A percentile compares a stretch with the other conserved stretches of the same genome.
These are phyloP conservation scores for Melaleuca quinquenervia DNA, from an alignment of 345 rosid species.

Conservation along the genomic window DNA sequence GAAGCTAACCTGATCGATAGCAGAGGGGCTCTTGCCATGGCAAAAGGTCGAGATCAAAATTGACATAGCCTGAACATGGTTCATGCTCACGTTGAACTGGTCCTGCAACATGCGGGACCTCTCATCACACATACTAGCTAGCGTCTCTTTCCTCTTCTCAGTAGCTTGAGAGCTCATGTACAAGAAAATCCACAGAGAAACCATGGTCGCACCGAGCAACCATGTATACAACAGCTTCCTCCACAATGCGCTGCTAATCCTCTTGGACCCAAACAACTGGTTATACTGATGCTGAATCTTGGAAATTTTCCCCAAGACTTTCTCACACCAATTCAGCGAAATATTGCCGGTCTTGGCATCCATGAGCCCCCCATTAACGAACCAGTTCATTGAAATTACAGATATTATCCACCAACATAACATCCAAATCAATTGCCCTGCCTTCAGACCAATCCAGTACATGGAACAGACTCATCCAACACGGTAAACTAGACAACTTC, in stretches of 20 bases:
- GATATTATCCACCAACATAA: slow-evolving; percentile 73
- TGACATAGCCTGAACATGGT: slow-evolving; percentile 95
- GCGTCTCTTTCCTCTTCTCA: slow-evolving; percentile 73
- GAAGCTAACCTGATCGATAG: slow-evolving; percentile 75
- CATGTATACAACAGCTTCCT: slow-evolving; percentile 51
- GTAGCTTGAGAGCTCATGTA: slow-evolving; percentile 58
- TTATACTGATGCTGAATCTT: slow-evolving; percentile 50
- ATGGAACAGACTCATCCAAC: slow-evolving; percentile 74
- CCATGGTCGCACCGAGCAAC: slow-evolving; percentile 40
- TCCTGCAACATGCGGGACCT: slow-evolving; percentile 99
- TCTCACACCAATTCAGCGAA: slow-evolving; percentile 50
- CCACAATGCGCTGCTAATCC: slow-evolving; percentile 43
- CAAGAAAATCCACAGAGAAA: slow-evolving; percentile 44
- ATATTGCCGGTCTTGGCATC: slow-evolving; percentile 33
- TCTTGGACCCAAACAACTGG: slow-evolving; percentile 52
- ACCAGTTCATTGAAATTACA: slow-evolving; percentile 44
- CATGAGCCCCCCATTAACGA: slow-evolving; percentile 43
- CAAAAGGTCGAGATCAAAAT: slow-evolving; percentile 87
- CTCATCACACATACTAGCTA: slow-evolving; percentile 88
- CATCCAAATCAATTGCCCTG: slow-evolving; percentile 74
- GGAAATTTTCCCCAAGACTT: slow-evolving; percentile 22
- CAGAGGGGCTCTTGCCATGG: slow-evolving; percentile 88
- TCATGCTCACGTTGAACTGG: slow-evolving; percentile 98
- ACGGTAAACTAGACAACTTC: neutral
- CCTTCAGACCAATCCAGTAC: slow-evolving; percentile 68